Evolutionary conservation across 2,329 filamentous ascomycete genomes (phyloP).

Genomic region (Cordyceps javanica): DNA sequence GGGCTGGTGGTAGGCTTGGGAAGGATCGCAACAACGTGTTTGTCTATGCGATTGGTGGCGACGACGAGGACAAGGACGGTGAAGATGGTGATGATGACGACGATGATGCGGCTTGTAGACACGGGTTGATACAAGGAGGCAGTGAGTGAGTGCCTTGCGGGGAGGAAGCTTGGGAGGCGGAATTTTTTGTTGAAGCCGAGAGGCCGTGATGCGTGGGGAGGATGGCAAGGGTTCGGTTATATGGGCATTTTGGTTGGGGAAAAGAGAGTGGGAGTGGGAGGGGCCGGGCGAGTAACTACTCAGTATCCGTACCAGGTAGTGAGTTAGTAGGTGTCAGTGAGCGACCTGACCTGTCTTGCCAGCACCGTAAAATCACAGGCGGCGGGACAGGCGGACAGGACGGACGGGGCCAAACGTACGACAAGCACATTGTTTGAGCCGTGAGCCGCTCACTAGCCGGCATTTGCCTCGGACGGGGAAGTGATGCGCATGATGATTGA

Average conservation of each 20-base stretch:
- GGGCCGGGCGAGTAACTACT: no score
- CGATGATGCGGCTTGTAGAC: not conserved
- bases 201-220: not conserved
- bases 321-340: not conserved
- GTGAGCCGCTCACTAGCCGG: no score
- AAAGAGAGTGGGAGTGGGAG: not conserved
- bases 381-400: not conserved
- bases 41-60: not conserved
- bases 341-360: no score
- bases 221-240: not conserved
- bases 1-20: no score
- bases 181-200: constrained; percentile 11
- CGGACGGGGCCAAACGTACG: not conserved
- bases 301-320: no score
- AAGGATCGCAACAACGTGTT: no score
- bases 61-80: not conserved
- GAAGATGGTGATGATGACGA: not conserved
- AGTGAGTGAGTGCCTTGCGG: not conserved
- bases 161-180: not conserved
- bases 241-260: constrained; percentile 6
- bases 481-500: not conserved
- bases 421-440: not conserved
- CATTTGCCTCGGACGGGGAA: constrained; percentile 1
- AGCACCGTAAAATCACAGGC: not conserved
- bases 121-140: not conserved